phyloP scores from a whole-genome alignment of 2,329 filamentous ascomycete species.

The Paecilomyces sp. region DNA sequence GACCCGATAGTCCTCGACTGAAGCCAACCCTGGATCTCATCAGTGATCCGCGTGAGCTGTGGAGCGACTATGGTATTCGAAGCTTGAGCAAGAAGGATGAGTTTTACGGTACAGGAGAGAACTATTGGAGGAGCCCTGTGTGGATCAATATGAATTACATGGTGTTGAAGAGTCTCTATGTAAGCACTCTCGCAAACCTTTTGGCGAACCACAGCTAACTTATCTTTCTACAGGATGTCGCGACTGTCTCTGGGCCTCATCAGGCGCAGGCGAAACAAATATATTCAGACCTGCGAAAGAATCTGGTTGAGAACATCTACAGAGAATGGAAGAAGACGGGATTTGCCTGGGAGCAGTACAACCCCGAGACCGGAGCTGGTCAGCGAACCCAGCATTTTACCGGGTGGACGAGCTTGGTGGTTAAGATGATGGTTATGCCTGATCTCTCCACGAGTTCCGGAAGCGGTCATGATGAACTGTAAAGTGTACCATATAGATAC shows the following conservation, averaged over 20 bases:
- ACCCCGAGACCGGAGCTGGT: constrained; percentile 85
- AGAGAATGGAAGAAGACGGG: constrained; percentile 82
- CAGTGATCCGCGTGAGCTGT: constrained; percentile 75
- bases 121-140: constrained; percentile 92
- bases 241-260: constrained; percentile 58
- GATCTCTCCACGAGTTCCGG: constrained; percentile 44
- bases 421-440: constrained; percentile 95
- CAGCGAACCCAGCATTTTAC: constrained; percentile 97
- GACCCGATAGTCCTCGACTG: constrained; percentile 65
- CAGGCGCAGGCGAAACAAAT: constrained; percentile 61
- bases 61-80: constrained; percentile 79
- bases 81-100: constrained; percentile 78
- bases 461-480: constrained; percentile 44
- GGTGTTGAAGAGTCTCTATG: constrained; percentile 67
- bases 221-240: constrained; percentile 51
- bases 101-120: constrained; percentile 84
- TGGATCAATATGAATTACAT: constrained; percentile 98
- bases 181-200: constrained; percentile 43
- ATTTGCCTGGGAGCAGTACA: constrained; percentile 98
- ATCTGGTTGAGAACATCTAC: constrained; percentile 84
- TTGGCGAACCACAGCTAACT: constrained; percentile 1
- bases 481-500: constrained; percentile 9
- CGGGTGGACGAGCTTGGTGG: constrained; percentile 96
- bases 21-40: constrained; percentile 71
- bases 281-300: constrained; percentile 70